These are phyloP conservation scores for Eimeria sp. DNA, from an alignment of 169 alveolate genomes.

Conservation along the genomic window DNA sequence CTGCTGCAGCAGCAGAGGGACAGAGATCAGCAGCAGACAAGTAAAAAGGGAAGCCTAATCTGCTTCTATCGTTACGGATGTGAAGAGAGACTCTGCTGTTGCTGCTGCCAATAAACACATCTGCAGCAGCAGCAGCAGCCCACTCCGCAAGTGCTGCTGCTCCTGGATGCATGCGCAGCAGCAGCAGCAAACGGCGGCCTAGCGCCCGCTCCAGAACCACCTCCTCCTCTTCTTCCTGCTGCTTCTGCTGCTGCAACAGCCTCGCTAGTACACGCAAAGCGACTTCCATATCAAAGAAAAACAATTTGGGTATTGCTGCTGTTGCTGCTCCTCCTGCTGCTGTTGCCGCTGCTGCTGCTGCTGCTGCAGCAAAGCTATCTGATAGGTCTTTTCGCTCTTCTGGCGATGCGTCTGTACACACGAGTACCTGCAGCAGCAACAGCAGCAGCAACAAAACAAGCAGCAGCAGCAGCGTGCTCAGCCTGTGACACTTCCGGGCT, in stretches of 20 bases:
- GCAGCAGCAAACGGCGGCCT: background rate
- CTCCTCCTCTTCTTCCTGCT: background rate
- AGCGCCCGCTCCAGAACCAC: background rate
- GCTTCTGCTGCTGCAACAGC: background rate
- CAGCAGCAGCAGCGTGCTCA: background rate
- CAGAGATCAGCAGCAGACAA: background rate
- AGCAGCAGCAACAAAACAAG: background rate
- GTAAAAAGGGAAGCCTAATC: background rate
- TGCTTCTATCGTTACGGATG: background rate
- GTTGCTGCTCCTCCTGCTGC: conserved; percentile 7
- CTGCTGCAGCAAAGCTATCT: background rate
- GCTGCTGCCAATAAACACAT: too few relatives aligned
- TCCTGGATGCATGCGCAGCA: background rate
- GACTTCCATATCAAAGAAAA: background rate
- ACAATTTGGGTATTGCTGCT: background rate
- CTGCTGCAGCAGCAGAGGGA: background rate
- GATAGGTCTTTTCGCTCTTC: background rate
- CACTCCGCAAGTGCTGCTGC: conserved; percentile 6
- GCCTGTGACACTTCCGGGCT: background rate
- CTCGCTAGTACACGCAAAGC: background rate
- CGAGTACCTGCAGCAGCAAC: conserved; percentile 28
- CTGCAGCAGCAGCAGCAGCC: too few relatives aligned
- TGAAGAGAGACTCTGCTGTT: background rate
- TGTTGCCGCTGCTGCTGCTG: background rate
- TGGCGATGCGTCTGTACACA: conserved; percentile 6